Evolutionary conservation across 208 protist species (phyloP).

Genomic region (Leishmania aethiopica): DNA sequence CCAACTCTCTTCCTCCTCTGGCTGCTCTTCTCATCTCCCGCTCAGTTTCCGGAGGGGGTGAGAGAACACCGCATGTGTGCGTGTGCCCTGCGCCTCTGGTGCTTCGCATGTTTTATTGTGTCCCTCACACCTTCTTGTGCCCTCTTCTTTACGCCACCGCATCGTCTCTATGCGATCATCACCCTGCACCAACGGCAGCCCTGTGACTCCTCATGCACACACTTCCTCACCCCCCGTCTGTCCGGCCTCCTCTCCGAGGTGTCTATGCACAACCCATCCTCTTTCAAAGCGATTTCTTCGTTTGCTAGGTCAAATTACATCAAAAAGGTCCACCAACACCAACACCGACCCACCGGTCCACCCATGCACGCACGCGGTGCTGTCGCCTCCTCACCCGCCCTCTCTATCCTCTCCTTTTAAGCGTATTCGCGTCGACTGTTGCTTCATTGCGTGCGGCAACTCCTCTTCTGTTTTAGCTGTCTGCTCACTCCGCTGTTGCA

Average conservation of each 20-base stretch:
- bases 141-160: neutral
- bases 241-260: neutral
- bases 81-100: neutral
- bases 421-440: neutral
- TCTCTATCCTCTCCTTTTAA: neutral
- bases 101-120: neutral
- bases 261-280: neutral
- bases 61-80: neutral
- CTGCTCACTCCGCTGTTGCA: neutral
- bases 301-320: neutral
- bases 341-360: neutral
- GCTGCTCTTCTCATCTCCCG: neutral
- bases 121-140: conserved; percentile 5
- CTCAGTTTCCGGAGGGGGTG: neutral
- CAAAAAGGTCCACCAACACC: neutral
- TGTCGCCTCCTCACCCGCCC: neutral
- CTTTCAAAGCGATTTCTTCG: neutral
- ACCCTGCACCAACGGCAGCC: neutral
- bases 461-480: neutral
- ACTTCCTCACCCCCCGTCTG: neutral
- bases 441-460: neutral
- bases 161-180: neutral
- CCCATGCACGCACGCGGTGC: neutral
- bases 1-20: neutral
- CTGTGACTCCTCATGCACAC: neutral